Percentiles rank a stretch among this genome's conserved stretches.
Conservation (phyloP, 495 filamentous ascomycete species). For the Aspergillus asperescens region DNA sequence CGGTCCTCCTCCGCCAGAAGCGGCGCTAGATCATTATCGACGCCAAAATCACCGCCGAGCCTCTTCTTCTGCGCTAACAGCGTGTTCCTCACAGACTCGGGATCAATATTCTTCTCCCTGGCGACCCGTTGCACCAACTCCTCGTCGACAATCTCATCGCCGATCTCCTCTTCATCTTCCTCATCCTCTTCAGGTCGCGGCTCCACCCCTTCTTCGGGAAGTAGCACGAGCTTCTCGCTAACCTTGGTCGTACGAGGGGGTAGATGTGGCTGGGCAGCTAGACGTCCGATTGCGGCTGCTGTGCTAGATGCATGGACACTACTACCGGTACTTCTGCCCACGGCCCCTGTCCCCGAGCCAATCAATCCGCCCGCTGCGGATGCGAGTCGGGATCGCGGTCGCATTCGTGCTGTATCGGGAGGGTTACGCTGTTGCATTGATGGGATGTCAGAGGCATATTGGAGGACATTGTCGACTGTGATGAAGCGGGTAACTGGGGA, state of each 20-base stretch:
- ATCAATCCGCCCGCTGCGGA: slow-evolving; percentile 35
- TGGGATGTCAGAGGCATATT: slow-evolving; percentile 90
- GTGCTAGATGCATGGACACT: slow-evolving; percentile 15
- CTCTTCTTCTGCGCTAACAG: slow-evolving; percentile 31
- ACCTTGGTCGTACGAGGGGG: slow-evolving; percentile 86
- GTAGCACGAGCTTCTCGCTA: slow-evolving; percentile 90
- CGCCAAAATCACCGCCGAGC: slow-evolving; percentile 45
- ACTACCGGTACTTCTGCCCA: slow-evolving; percentile 12
- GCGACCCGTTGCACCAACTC: slow-evolving; percentile 37
- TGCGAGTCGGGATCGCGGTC: slow-evolving; percentile 41
- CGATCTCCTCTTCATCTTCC: slow-evolving; percentile 43
- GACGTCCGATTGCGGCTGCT: slow-evolving; percentile 30
- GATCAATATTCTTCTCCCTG: slow-evolving; percentile 34
- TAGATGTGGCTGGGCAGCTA: slow-evolving; percentile 63
- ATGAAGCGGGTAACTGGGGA: slow-evolving; percentile 69
- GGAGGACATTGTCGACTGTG: slow-evolving; percentile 92
- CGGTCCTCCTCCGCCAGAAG: slow-evolving; percentile 75
- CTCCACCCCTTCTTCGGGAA: slow-evolving; percentile 63
- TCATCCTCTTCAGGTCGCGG: slow-evolving; percentile 40
- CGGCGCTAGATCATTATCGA: slow-evolving; percentile 63
- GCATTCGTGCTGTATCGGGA: slow-evolving; percentile 50
- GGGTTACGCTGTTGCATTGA: slow-evolving; percentile 85
- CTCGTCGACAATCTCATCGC: slow-evolving; percentile 48
- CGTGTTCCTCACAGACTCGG: slow-evolving; percentile 34
- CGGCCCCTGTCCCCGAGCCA: slow-evolving; percentile 13